These are phyloP conservation scores for Fusarium nurragi DNA, from an alignment of 2,329 filamentous ascomycete genomes.

Conservation along the genomic window DNA sequence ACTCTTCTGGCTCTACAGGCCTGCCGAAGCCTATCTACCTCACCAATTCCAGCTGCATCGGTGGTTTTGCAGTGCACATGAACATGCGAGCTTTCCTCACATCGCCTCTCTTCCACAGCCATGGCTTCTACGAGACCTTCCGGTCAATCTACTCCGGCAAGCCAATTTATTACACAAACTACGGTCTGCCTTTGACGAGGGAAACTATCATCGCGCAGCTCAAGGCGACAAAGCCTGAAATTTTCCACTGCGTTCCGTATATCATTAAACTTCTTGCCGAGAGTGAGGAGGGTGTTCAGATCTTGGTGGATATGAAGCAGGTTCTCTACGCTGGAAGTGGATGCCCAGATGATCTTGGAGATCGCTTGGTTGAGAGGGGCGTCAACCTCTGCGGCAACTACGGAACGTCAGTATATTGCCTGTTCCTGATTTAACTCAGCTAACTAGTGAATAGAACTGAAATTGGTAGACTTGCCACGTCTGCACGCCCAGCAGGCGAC, in stretches of 20 bases:
- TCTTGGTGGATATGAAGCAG: constrained; percentile 57
- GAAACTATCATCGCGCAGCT: constrained; percentile 59
- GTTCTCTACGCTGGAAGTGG: constrained; percentile 67
- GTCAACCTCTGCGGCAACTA: constrained; percentile 67
- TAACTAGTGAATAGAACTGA: constrained; percentile 36
- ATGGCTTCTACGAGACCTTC: constrained; percentile 65
- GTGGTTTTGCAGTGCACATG: constrained; percentile 55
- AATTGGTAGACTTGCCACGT: constrained; percentile 44
- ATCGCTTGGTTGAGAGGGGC: constrained; percentile 60
- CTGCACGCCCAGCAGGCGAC: constrained; percentile 38
- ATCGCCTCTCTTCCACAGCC: constrained; percentile 67
- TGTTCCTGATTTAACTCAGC: no score
- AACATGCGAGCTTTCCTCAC: constrained; percentile 62
- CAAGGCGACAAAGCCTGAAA: constrained; percentile 51
- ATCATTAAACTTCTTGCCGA: constrained; percentile 71
- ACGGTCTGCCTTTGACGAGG: constrained; percentile 63
- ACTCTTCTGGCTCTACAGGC: constrained; percentile 64
- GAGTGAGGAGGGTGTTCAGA: constrained; percentile 61
- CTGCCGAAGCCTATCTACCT: constrained; percentile 71
- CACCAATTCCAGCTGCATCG: constrained; percentile 61
- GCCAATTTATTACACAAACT: constrained; percentile 63
- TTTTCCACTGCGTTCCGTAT: constrained; percentile 71
- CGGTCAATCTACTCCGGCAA: constrained; percentile 62
- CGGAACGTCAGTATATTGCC: constrained; percentile 62
- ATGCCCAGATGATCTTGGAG: constrained; percentile 68